Percentiles rank a stretch among this genome's conserved stretches.
Evolutionary conservation across 2,329 filamentous ascomycete species (phyloP).

Genomic region (Fusarium pseudonygamai): DNA sequence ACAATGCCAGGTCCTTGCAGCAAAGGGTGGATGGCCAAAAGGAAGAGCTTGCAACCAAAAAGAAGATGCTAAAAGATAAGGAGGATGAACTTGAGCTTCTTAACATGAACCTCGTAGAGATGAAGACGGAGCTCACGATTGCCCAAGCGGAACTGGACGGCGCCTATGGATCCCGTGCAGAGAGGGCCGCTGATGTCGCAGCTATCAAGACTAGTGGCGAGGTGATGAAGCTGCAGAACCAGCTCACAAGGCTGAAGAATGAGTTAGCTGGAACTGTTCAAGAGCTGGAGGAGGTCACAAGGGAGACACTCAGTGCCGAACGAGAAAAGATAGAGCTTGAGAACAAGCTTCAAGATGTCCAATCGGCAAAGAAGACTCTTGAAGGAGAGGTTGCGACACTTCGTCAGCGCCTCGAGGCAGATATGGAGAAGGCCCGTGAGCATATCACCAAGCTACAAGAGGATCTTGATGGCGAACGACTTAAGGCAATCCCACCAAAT

Average conservation of each 20-base stretch:
- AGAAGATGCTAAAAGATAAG: constrained; percentile 58
- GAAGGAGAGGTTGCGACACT: constrained; percentile 40
- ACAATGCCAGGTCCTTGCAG: constrained; percentile 41
- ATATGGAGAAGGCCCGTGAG: constrained; percentile 51
- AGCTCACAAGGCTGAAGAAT: constrained; percentile 60
- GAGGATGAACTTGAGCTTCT: constrained; percentile 61
- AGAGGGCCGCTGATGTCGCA: constrained; percentile 67
- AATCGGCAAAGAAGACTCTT: constrained; percentile 27
- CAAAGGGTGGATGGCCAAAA: constrained; percentile 35
- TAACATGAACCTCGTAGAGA: constrained; percentile 63
- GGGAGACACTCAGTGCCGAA: constrained; percentile 61
- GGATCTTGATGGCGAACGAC: constrained; percentile 60
- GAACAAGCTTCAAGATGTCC: constrained; percentile 48
- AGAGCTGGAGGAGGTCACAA: constrained; percentile 64
- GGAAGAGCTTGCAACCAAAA: constrained; percentile 45
- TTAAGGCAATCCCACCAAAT: constrained; percentile 53
- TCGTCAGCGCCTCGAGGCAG: constrained; percentile 52
- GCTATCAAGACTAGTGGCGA: constrained; percentile 61
- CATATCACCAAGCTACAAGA: constrained; percentile 57
- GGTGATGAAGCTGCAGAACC: constrained; percentile 55
- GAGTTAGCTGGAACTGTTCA: constrained; percentile 62
- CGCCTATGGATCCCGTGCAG: constrained; percentile 67
- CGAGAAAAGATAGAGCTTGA: constrained; percentile 58
- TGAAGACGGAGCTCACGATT: constrained; percentile 70
- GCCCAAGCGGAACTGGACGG: constrained; percentile 70